Base-by-base conservation (phyloP, 495 filamentous ascomycete species). In the Pseudevernia furfuracea region DNA sequence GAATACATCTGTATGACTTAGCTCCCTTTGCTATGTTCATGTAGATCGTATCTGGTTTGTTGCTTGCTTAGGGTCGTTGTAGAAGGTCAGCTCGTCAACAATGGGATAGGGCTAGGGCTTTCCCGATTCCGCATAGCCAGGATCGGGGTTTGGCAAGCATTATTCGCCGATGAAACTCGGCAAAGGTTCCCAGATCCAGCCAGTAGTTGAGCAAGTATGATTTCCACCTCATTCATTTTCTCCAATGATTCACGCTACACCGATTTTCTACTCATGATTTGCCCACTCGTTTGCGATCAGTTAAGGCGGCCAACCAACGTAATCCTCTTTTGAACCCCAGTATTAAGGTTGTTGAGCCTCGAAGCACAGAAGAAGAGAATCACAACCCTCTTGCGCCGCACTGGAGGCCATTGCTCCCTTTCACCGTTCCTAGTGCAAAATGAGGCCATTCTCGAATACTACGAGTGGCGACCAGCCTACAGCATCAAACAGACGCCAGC, bases 401-500 rank as follows among this genome's bases (percentile, higher is more conserved):
- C 44, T 41, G 56, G 37, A 59, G n/a, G 32, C 62, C 39, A 46
- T 32, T n/a, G 62, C 39, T 34, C n/a, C 60, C 55, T 19, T 48
- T 62, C 52, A 58, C 49, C 36, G 38, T 61, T 64, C 62, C 58
- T 49, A 57, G 62, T 34, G 39, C 48, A 30, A 64, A 2, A 71
- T 69, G 69, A 69, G 64, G 46, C 43, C 61, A 14, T 71, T 69
- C 39, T 57, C 66, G n/a, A 62, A 59, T 60, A 59, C 61, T 44
- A 63, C 64, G 36, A 41, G 59, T 48, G 49, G 37, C 23, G 69
- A 71, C 23, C 66, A 61, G 46, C 58, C 69, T 28, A 46, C 64
- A 44, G 58, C 63, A 58, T 62, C 78, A 36, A 77, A 76, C 64
- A 69, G 77, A 59, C 80, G 83, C 37, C 82, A 83, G 69, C 82